Evolutionary conservation across 2,329 filamentous ascomycete genomes (phyloP).

Genomic region (Neurospora sp.): DNA sequence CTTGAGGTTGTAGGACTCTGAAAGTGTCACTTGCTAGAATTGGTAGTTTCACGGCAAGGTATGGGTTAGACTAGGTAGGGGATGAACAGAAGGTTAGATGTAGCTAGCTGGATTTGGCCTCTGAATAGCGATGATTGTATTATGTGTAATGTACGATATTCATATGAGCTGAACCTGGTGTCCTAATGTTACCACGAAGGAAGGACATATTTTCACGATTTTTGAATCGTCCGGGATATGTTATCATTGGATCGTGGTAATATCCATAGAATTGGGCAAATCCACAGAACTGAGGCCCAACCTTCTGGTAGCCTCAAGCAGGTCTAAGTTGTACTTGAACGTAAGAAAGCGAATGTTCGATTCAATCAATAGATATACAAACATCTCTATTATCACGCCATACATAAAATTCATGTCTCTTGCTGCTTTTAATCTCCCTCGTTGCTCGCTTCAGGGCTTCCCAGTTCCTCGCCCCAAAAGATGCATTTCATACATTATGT

Average conservation of each 20-base stretch:
- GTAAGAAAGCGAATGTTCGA: background rate
- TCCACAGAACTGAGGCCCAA: background rate
- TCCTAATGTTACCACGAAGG: background rate
- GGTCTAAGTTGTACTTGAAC: background rate
- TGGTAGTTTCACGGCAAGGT: background rate
- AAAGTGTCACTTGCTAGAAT: background rate
- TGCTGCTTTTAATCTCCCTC: background rate
- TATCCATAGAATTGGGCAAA: too few relatives aligned
- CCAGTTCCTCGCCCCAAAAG: background rate
- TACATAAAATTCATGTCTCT: background rate
- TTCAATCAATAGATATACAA: background rate
- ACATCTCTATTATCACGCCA: background rate
- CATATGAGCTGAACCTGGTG: background rate
- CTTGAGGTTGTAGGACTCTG: slow-evolving; percentile 16
- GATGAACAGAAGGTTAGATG: background rate
- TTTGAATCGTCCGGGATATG: background rate
- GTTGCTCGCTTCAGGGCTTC: background rate
- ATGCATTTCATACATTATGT: background rate
- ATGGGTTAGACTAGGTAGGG: background rate
- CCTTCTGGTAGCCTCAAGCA: background rate
- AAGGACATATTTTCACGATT: background rate
- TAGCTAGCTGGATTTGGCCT: background rate
- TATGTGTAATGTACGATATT: background rate
- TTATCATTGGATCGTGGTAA: background rate
- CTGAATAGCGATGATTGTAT: background rate